phyloP scores from a whole-genome alignment of 371 early-diverging fungal genomes.

The Mortierella sp. region DNA sequence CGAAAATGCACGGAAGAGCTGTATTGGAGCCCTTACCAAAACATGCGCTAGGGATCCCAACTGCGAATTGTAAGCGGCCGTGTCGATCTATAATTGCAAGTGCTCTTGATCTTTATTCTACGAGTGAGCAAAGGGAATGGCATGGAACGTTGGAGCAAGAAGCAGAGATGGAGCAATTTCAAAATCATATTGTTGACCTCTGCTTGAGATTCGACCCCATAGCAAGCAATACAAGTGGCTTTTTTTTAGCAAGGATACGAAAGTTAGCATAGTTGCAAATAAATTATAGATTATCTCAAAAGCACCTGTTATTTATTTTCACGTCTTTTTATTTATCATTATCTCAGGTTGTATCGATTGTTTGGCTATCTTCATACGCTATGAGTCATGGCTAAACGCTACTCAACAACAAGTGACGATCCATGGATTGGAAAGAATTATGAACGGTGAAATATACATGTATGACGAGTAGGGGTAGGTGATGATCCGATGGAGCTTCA shows the following conservation, averaged over 20 bases:
- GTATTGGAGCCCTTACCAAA: conserved; percentile 47
- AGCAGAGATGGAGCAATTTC: conserved; percentile 30
- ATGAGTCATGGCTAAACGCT: neutral
- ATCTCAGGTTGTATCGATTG: neutral
- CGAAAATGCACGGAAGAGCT: conserved; percentile 57
- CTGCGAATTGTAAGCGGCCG: conserved; percentile 42
- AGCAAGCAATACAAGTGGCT: conserved; percentile 76
- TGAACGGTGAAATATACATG: conserved; percentile 11
- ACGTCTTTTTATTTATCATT: conserved; percentile 1
- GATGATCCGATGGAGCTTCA: neutral
- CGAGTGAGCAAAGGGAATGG: conserved; percentile 7
- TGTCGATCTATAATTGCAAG: conserved; percentile 29
- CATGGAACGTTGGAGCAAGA: conserved; percentile 31
- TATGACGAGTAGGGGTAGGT: neutral
- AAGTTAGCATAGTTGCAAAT: conserved; percentile 56
- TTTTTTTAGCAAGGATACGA: conserved; percentile 79
- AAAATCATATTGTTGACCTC: conserved; percentile 30
- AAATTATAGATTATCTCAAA: neutral
- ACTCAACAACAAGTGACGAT: neutral
- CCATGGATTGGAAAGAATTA: conserved; percentile 12
- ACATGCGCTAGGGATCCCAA: conserved; percentile 43
- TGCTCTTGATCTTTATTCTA: conserved; percentile 22
- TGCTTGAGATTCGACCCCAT: conserved; percentile 76
- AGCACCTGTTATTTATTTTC: neutral
- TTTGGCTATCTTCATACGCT: neutral